These are phyloP conservation scores for Marasmius tenuissimus DNA, from an alignment of 1,284 basidiomycete genomes.

Conservation along the genomic window DNA sequence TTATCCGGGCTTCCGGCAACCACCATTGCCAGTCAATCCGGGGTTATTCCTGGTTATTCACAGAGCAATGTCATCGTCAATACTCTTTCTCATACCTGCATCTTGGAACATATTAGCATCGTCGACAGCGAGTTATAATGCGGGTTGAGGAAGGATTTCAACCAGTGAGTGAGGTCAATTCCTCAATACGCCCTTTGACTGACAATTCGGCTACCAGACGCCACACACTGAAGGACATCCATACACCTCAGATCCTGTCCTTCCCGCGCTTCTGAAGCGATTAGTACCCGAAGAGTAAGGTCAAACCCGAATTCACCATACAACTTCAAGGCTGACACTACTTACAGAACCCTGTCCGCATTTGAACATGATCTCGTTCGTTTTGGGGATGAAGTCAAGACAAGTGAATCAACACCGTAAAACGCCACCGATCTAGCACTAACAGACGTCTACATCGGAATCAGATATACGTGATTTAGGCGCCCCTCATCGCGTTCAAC, in stretches of 20 bases:
- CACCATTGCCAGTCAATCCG: neutral
- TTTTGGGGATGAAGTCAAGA: conserved; percentile 54
- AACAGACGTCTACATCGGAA: neutral
- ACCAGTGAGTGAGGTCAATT: conserved; percentile 2
- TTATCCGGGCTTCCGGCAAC: neutral
- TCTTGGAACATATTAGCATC: neutral
- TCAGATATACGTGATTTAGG: conserved; percentile 51
- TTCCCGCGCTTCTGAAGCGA: conserved; percentile 57
- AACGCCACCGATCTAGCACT: neutral
- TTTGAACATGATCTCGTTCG: conserved; percentile 54
- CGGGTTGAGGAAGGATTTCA: conserved; percentile 17
- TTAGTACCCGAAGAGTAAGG: conserved; percentile 46
- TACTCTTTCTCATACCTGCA: neutral
- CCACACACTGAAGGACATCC: conserved; percentile 52
- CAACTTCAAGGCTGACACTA: neutral
- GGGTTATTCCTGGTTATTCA: neutral
- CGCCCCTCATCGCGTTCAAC: conserved; percentile 32
- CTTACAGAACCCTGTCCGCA: conserved; percentile 36
- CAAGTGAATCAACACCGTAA: conserved; percentile 32
- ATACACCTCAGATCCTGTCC: conserved; percentile 57
- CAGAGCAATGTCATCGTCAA: neutral
- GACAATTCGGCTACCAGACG: conserved; percentile 22
- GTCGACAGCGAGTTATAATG: conserved; percentile 4
- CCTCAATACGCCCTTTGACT: neutral
- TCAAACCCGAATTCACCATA: neutral